Percentiles rank a stretch among this genome's conserved stretches.
Evolutionary conservation across 306 rosid genomes (phyloP).

Genomic region (Arachis stenosperma): DNA sequence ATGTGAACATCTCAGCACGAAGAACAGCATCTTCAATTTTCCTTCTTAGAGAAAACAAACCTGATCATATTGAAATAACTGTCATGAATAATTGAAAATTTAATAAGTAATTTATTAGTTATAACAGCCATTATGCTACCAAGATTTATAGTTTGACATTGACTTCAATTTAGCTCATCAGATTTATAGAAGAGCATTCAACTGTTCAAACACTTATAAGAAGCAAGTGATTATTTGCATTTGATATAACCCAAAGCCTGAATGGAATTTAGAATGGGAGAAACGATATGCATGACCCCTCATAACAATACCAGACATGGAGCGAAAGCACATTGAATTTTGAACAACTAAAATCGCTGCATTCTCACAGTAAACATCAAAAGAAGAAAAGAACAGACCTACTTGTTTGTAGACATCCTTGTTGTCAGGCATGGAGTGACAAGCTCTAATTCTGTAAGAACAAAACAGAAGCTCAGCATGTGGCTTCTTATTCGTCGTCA

Average conservation of each 20-base stretch:
- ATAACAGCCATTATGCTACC: neutral
- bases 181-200: conserved; percentile 28
- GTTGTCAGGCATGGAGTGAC: conserved; percentile 49
- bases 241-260: neutral
- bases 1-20: conserved; percentile 75
- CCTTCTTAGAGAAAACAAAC: conserved; percentile 76
- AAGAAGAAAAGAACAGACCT: conserved; percentile 54
- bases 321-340: too few species aligned
- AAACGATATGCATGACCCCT: neutral
- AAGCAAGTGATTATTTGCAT: too few species aligned
- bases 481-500: conserved; percentile 31
- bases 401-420: conserved; percentile 68
- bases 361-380: conserved; percentile 1
- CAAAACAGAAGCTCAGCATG: conserved; percentile 23
- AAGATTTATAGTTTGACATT: conserved; percentile 3
- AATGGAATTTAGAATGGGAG: conserved; percentile 13
- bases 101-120: conserved; percentile 7
- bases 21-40: conserved; percentile 76
- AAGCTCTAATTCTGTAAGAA: conserved; percentile 56
- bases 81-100: conserved; percentile 25
- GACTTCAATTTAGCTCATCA: neutral
- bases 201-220: neutral
- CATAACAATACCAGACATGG: neutral
- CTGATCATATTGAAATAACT: conserved; percentile 41
- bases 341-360: neutral